phyloP scores from a whole-genome alignment of 208 protist species.

The Leishmania martiniquensis region DNA sequence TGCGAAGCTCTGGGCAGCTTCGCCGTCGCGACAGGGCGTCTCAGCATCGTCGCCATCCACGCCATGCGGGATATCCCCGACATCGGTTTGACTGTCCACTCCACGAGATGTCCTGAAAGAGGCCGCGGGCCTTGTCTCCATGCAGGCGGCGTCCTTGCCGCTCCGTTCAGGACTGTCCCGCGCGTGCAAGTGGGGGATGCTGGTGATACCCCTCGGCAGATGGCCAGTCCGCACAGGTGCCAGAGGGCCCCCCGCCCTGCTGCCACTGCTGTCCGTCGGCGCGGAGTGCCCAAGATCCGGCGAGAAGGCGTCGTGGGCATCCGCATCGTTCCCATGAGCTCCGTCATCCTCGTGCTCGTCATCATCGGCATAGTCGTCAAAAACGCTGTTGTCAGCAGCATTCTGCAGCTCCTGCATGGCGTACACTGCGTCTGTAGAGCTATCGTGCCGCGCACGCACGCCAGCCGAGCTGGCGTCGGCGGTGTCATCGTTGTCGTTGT shows the following conservation, averaged over 20 bases:
- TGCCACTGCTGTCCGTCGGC: not conserved
- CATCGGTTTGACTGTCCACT: not conserved
- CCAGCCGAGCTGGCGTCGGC: not conserved
- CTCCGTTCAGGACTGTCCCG: not conserved
- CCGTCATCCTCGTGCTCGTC: slow-evolving; percentile 15
- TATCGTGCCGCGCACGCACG: slow-evolving; percentile 5
- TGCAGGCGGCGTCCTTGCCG: not conserved
- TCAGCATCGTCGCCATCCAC: slow-evolving; percentile 10
- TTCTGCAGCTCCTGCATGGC: slow-evolving; percentile 65
- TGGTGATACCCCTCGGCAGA: slow-evolving; percentile 22
- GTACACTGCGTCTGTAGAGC: slow-evolving; percentile 8
- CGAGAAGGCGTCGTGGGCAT: not conserved
- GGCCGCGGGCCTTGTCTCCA: not conserved
- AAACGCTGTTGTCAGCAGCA: slow-evolving; percentile 72
- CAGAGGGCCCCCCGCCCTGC: not conserved
- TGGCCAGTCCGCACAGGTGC: slow-evolving; percentile 18
- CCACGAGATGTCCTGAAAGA: not conserved
- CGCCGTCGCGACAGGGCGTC: not conserved
- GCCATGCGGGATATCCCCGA: not conserved
- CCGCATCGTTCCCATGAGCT: slow-evolving; percentile 8
- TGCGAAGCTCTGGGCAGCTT: not conserved
- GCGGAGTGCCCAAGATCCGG: not conserved
- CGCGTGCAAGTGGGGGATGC: slow-evolving; percentile 19
- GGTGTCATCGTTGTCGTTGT: slow-evolving; percentile 21
- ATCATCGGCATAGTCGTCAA: slow-evolving; percentile 53